Evolutionary conservation across 768 basidiomycete genomes (phyloP).

Genomic region (Auricularia cornea): DNA sequence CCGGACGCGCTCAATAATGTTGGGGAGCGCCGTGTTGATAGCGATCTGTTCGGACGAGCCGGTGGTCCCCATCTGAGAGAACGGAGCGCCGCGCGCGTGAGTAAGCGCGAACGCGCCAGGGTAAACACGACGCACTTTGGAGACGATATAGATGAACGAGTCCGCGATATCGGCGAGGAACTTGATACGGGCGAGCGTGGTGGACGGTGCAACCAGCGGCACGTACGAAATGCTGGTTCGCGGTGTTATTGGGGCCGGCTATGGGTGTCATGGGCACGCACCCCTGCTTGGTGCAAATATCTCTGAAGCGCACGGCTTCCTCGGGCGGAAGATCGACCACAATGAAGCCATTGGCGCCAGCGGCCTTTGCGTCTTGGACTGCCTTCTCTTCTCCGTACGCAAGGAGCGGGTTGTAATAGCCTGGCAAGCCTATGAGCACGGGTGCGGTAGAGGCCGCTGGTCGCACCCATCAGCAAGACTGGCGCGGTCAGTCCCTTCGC

Average conservation of each 20-base stretch:
- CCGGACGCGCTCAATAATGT: conserved; percentile 77
- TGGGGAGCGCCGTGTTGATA: conserved; percentile 71
- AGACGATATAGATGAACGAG: conserved; percentile 97
- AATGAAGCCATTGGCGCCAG: conserved; percentile 95
- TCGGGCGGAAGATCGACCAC: conserved; percentile 97
- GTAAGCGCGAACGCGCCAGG: no score
- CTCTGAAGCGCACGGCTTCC: conserved; percentile 84
- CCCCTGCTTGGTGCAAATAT: conserved; percentile 76
- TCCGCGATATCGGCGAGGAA: conserved; percentile 93
- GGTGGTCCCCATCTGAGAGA: conserved; percentile 98
- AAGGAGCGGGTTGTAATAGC: conserved; percentile 94
- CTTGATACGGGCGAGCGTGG: conserved; percentile 75
- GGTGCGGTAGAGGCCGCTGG: not conserved
- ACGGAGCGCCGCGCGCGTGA: no score
- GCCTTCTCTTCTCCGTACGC: conserved; percentile 94
- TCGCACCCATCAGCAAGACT: conserved; percentile 86
- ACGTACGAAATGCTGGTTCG: conserved; percentile 77
- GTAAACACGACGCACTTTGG: no score
- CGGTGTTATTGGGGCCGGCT: not conserved
- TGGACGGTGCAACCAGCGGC: conserved; percentile 92
- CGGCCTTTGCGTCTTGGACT: conserved; percentile 78
- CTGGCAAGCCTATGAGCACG: conserved; percentile 31
- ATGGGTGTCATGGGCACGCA: conserved; percentile 32
- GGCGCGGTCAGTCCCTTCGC: conserved; percentile 75
- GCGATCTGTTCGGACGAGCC: conserved; percentile 71